phyloP scores from a whole-genome alignment of 352 stramenopile genomes.

The Hyphochytrium catenoides region DNA sequence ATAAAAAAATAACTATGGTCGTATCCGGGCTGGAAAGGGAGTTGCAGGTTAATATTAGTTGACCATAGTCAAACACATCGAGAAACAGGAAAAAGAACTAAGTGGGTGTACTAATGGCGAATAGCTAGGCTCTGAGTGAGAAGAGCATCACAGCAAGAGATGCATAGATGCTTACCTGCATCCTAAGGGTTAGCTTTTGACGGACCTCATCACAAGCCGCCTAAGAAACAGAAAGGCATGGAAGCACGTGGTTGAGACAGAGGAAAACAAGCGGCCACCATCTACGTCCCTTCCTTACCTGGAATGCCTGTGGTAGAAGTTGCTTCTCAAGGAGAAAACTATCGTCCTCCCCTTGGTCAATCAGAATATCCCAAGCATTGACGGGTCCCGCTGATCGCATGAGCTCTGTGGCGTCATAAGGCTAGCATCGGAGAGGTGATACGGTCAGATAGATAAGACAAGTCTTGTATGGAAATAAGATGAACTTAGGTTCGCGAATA shows the following conservation, averaged over 20 bases:
- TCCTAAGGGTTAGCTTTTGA: constrained; percentile 51
- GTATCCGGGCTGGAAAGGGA: constrained; percentile 79
- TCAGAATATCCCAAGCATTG: constrained; percentile 39
- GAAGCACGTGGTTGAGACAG: not conserved
- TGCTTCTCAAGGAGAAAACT: constrained; percentile 66
- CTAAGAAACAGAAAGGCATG: too few relatives aligned
- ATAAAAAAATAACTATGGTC: constrained; percentile 98
- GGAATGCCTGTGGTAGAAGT: constrained; percentile 66
- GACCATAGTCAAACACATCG: too few relatives aligned
- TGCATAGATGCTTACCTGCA: constrained; percentile 6
- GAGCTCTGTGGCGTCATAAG: constrained; percentile 74
- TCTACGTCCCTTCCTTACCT: constrained; percentile 12
- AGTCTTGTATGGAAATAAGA: not conserved
- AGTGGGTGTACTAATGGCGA: too few relatives aligned
- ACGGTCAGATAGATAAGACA: not conserved
- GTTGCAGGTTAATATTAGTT: too few relatives aligned
- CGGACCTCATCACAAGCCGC: constrained; percentile 40
- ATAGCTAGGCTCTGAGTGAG: too few relatives aligned
- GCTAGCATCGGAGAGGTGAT: constrained; percentile 11
- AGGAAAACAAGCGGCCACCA: not conserved
- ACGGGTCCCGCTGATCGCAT: constrained; percentile 35
- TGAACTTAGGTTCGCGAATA: not conserved
- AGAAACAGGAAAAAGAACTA: too few relatives aligned
- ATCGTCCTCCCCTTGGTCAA: constrained; percentile 69
- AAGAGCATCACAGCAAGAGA: not conserved